Evolutionary conservation across 306 rosid genomes (phyloP).

Genomic region (Vigna nakashimae): DNA sequence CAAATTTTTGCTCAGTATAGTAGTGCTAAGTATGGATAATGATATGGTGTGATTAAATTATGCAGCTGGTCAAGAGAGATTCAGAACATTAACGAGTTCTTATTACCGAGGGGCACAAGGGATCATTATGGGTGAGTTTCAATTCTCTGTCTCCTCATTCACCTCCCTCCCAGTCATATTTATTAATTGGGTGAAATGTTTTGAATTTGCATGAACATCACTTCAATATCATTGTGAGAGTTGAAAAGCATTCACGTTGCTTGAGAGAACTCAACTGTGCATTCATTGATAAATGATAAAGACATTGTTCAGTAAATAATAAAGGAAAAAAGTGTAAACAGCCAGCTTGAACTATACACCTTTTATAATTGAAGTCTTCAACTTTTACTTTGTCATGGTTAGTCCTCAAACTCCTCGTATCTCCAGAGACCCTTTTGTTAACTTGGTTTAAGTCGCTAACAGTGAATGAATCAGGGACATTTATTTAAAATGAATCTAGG

Average conservation of each 20-base stretch:
- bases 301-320: too few relatives aligned
- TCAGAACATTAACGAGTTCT: slow-evolving; percentile 94
- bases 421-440: neutral
- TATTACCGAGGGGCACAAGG: slow-evolving; percentile 98
- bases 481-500: neutral
- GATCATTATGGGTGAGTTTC: slow-evolving; percentile 83
- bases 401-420: neutral
- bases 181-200: neutral
- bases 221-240: too few relatives aligned
- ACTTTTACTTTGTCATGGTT: neutral
- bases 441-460: neutral
- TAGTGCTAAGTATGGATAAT: slow-evolving; percentile 4
- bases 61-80: slow-evolving; percentile 98
- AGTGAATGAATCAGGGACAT: neutral
- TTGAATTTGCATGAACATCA: neutral
- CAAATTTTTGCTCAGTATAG: neutral
- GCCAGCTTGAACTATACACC: too few relatives aligned
- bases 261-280: too few relatives aligned
- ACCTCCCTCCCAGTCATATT: neutral
- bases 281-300: too few relatives aligned
- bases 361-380: too few relatives aligned
- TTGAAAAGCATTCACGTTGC: too few relatives aligned
- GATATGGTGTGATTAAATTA: slow-evolving; percentile 31
- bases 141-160: neutral
- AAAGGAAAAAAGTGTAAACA: too few relatives aligned